These are phyloP conservation scores for Dipteronia sinensis DNA, from an alignment of 345 rosid genomes.

Conservation along the genomic window DNA sequence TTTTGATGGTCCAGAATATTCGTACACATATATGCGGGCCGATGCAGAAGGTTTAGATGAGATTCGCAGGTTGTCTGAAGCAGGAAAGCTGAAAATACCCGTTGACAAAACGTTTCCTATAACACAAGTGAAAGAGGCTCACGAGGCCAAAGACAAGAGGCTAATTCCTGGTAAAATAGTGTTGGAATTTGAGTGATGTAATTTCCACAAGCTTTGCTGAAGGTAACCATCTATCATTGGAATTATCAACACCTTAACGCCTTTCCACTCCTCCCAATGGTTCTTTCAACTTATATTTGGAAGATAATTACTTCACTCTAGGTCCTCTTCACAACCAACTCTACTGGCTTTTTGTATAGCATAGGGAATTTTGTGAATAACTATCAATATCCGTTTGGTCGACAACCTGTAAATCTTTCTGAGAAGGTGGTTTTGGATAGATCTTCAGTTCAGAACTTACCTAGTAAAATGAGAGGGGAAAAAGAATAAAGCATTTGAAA, in stretches of 20 bases:
- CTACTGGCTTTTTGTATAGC: slow-evolving; percentile 16
- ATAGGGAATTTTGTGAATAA: slow-evolving; percentile 16
- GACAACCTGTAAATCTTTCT: slow-evolving; percentile 30
- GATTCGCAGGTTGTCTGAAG: slow-evolving; percentile 72
- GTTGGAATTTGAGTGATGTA: slow-evolving; percentile 60
- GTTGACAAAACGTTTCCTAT: slow-evolving; percentile 81
- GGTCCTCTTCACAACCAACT: slow-evolving; percentile 1
- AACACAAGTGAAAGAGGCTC: slow-evolving; percentile 81
- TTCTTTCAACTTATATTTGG: slow-evolving; percentile 3
- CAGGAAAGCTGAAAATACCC: slow-evolving; percentile 74
- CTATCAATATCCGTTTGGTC: background rate
- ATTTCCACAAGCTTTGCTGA: slow-evolving; percentile 1
- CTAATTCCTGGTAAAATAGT: slow-evolving; percentile 82
- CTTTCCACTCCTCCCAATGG: slow-evolving; percentile 9
- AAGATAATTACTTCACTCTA: slow-evolving; percentile 1
- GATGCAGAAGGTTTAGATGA: slow-evolving; percentile 83
- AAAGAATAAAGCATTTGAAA: background rate
- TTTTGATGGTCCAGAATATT: slow-evolving; percentile 57
- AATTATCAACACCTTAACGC: background rate
- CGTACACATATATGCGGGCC: slow-evolving; percentile 90
- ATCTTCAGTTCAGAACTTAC: background rate
- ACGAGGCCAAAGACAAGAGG: slow-evolving; percentile 75
- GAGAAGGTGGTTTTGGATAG: slow-evolving; percentile 20
- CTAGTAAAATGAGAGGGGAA: background rate
- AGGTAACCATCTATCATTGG: background rate